Evolutionary conservation across 139 green algal species (phyloP).

Genomic region (Asterochloris erici): DNA sequence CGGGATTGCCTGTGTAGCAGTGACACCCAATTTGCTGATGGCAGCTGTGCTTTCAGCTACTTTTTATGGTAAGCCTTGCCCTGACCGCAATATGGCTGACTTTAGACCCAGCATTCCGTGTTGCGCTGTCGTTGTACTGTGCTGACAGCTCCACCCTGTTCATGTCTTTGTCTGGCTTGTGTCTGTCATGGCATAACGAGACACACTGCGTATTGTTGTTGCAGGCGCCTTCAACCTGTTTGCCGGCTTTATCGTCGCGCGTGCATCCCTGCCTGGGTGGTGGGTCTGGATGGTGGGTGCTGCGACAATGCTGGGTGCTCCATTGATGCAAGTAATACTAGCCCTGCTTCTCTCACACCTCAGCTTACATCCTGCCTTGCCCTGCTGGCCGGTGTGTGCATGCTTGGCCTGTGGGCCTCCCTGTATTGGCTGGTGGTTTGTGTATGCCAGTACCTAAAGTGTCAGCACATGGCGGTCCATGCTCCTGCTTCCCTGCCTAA

Average conservation of each 20-base stretch:
- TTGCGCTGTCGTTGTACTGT: no score
- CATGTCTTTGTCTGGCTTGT: no score
- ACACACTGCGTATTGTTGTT: no score
- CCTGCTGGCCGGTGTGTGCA: background rate
- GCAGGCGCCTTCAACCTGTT: conserved; percentile 15
- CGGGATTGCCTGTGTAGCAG: conserved; percentile 41
- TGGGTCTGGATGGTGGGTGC: conserved; percentile 5
- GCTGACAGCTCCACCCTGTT: no score
- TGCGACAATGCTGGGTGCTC: background rate
- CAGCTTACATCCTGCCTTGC: background rate
- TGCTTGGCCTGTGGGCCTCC: background rate
- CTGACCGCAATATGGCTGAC: background rate
- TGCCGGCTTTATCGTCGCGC: conserved; percentile 23
- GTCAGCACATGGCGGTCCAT: background rate
- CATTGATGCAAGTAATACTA: background rate
- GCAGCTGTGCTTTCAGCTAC: conserved; percentile 14
- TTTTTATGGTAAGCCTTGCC: conserved; percentile 2
- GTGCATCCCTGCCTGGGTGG: conserved; percentile 6
- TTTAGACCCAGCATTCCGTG: no score
- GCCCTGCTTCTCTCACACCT: background rate
- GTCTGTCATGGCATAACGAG: no score
- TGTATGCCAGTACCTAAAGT: background rate
- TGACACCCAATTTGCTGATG: conserved; percentile 42
- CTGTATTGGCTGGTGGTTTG: background rate
- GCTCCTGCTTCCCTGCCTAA: background rate